These are phyloP conservation scores for Solanum arcanum DNA, from an alignment of 257 asterid species.

Conservation along the genomic window DNA sequence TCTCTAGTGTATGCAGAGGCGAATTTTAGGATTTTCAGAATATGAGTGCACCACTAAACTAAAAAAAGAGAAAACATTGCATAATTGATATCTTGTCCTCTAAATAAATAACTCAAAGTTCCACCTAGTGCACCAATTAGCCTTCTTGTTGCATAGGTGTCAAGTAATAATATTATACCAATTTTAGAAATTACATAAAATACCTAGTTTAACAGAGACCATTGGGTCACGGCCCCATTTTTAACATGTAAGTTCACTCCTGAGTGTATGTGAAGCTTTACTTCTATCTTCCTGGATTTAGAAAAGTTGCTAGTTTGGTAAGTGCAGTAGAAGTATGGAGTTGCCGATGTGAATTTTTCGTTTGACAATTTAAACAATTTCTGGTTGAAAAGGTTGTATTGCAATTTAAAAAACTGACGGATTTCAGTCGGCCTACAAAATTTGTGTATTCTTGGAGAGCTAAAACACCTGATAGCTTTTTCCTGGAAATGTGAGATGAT, in stretches of 20 bases:
- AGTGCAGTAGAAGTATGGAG: neutral
- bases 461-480: neutral
- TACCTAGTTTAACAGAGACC: neutral
- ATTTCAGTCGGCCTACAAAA: neutral
- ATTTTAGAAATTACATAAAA: neutral
- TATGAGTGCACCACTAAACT: neutral
- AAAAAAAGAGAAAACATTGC: neutral
- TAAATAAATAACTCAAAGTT: neutral
- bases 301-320: neutral
- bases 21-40: neutral
- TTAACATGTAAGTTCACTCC: neutral
- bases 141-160: neutral
- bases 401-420: neutral
- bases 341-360: neutral
- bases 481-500: neutral
- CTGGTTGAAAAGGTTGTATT: neutral
- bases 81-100: neutral
- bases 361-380: neutral
- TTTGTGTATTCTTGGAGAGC: neutral
- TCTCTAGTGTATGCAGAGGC: neutral
- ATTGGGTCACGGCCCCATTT: neutral
- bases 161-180: neutral
- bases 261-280: neutral
- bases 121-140: neutral
- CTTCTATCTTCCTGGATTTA: neutral